Base-by-base conservation (phyloP, 441 rosid species). In the Corymbia calophylla region DNA sequence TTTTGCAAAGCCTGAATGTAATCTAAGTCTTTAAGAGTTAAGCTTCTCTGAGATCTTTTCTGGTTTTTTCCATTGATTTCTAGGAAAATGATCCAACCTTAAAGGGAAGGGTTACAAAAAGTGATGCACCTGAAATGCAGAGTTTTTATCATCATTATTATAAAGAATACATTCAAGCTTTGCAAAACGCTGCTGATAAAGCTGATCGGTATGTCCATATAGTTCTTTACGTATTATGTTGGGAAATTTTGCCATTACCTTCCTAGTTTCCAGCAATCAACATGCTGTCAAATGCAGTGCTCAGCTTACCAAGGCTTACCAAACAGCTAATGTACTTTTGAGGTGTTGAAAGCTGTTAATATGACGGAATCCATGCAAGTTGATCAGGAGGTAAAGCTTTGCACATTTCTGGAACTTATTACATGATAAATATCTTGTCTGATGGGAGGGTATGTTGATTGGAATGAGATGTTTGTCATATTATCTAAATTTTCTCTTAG, bases 91-190 rank as follows among this genome's bases (percentile, higher is more conserved):
- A 94, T 92, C 99, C 99, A 56, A 98, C 99, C 60, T 90, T 96
- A n/a, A n/a, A n/a, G n/a, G n/a, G n/a, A n/a, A n/a, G n/a, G n/a
- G n/a, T n/a, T n/a, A n/a, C n/a, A n/a, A n/a, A n/a, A 91, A 97
- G 99, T 91, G 99, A 97, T 94, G 97, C 99, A 10, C 98, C 98
- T 89, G 98, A 96, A 92, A 96, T 98, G 98, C 99, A 95, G 90
- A 96, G 97, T 87, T 98, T 96, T 93, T 97, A 98, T 93, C 99
- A 95, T 86, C 98, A 96, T 91, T 98, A 98, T 35, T 96, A 96
- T 91, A 95, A 96, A 90, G 96, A 97, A 90, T 97, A 96, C 91
- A 97, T 98, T 87, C 97, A 97, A 91, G 98, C 99, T 55, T 94
- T 98, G 94, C 97, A 96, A 86, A 98, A 96, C 95, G 97, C 99